Evolutionary conservation across 148 eudicot species (phyloP), one percentile per base, ranked within the genome.

Genomic region (Nyssa sinensis): DNA sequence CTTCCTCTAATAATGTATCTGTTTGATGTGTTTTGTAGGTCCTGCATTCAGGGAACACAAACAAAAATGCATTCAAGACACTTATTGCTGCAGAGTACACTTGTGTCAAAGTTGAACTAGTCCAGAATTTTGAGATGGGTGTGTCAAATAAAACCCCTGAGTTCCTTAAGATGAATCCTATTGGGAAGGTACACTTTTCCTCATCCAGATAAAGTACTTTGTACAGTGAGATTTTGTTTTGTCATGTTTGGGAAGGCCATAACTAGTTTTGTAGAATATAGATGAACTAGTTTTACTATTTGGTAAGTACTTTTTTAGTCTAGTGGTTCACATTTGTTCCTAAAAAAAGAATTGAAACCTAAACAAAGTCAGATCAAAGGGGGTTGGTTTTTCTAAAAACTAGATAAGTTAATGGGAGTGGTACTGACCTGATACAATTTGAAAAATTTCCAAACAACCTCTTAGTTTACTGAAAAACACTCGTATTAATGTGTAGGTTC

Each of bases 51-150:
- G 86, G 82, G 35, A 78, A 66, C 13, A 62, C 41, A 44, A 90
- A 88, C 80, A 84, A 83, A 83, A 88, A 90, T 78, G 87, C 82
- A 60, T 81, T 27, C 74, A 90, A 90, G 83, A 77, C 83, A 34
- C 83, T 90, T 41, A 88, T 90, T 67, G 87, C 88, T n/a, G 91
- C 91, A 2, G 94, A 84, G 75, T 88, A 86, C 74, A 73, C 64
- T 67, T 90, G 90, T 58, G 86, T 86, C 49, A 32, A 83, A 67
- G 86, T 90, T 69, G 83, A 88, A 4, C 53, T 84, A 47, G 77
- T 57, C 3, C 62, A 80, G 27, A 75, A 90, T 60, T 87, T 90
- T 75, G 80, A 82, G 73, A 82, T 87, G 91, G 91, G 94, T 19
- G 90, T 82, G 25, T 75, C 94, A 28, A 88, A 90, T 80, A 88